Evolutionary conservation across 1,139 yeast genomes (phyloP), one percentile per base, ranked within the genome.

Genomic region (Hyphopichia khmerensis): DNA sequence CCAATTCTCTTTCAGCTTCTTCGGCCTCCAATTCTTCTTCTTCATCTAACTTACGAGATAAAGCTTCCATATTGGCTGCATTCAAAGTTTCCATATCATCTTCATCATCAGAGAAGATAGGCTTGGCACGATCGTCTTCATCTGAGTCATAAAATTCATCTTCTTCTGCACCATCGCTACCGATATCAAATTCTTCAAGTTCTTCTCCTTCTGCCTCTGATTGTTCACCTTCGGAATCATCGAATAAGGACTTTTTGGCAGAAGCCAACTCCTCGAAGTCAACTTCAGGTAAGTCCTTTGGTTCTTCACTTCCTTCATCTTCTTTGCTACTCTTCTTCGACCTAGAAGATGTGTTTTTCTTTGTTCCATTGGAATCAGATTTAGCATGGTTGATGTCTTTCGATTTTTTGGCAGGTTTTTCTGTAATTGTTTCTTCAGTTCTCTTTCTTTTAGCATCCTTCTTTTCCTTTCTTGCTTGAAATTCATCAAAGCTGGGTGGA

Each of bases 401-500:
- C 11, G 31, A 16, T 51, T 52, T 46, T 47, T 48, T 49, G 55
- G 55, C 52, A 51, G 32, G 49, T 40, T 43, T 52, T 41, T 40
- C 52, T 40, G 43, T 52, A 40, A 57, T 62, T 33, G 46, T 42
- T 51, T 52, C 62, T 46, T 63, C 67, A 31, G 44, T 40, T 48
- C 62, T 64, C 41, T 52, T 50, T 51, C 69, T 65, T 48, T 67
- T 64, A 38, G 51, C 48, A 21, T 70, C 73, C 52, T 69, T 75
- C 57, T 74, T 79, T 37, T 73, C 77, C 53, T 80, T 82, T 43
- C 64, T 72, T 11, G 79, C 79, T 51, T 82, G 81, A 60, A 90
- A 84, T 57, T 90, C 96, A 36, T 90, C 98, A 50, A 82, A 73
- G 11, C 87, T 60, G 35, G 96, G 96, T 52, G 97, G 97, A 46